A percentile compares a stretch with the other conserved stretches of the same genome.
Conservation (phyloP, 345 rosid genomes). For the Brassica cretica region DNA sequence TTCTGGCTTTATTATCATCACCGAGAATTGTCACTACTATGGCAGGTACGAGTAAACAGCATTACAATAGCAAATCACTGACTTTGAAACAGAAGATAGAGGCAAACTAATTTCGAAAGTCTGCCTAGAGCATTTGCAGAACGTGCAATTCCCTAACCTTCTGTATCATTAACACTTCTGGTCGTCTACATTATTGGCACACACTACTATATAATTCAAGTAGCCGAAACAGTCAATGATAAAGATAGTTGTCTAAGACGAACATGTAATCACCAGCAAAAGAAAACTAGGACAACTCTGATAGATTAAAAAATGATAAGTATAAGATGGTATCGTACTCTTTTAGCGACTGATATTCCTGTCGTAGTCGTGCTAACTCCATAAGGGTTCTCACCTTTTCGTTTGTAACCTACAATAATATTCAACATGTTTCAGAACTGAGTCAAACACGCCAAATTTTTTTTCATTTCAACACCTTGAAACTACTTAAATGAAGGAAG, state of each 20-base stretch:
- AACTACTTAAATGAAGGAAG: slow-evolving; percentile 3
- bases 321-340: slow-evolving; percentile 49
- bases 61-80: neutral
- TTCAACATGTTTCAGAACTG: slow-evolving; percentile 17
- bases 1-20: slow-evolving; percentile 5
- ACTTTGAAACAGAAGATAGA: neutral
- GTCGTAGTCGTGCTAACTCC: slow-evolving; percentile 85
- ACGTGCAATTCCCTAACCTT: neutral
- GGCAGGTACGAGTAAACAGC: neutral
- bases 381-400: slow-evolving; percentile 95
- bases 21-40: slow-evolving; percentile 9
- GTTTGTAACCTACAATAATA: slow-evolving; percentile 67
- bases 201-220: neutral
- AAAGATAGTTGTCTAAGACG: neutral
- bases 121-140: neutral
- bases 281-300: slow-evolving; percentile 5
- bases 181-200: slow-evolving; percentile 10
- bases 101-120: neutral
- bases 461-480: slow-evolving; percentile 2
- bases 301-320: neutral
- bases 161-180: neutral
- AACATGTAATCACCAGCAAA: slow-evolving; percentile 2
- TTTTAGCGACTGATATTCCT: slow-evolving; percentile 60
- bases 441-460: neutral
- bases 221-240: slow-evolving; percentile 4